A percentile compares a stretch with the other conserved stretches of the same genome.
Conservation (phyloP, 371 early-diverging fungal species). For the Mucor mucedo region DNA sequence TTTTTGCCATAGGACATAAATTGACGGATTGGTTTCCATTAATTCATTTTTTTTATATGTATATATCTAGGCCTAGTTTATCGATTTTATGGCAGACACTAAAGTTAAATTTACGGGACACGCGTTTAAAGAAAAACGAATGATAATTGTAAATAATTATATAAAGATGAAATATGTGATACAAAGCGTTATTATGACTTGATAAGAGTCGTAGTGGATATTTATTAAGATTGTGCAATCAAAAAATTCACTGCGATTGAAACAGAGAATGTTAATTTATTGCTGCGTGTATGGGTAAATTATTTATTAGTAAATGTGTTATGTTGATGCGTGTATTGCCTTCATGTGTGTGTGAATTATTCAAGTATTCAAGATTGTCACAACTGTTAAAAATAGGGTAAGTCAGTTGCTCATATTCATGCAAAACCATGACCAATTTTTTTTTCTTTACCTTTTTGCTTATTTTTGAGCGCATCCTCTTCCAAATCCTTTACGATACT, state of each 20-base stretch:
- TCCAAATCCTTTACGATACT: not conserved
- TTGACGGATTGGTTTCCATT: not conserved
- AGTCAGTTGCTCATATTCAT: too few relatives aligned
- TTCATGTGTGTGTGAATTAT: too few relatives aligned
- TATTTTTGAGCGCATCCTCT: slow-evolving; percentile 3
- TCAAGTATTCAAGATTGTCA: too few relatives aligned
- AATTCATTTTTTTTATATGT: not conserved
- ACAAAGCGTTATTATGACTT: not conserved
- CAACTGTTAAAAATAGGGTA: too few relatives aligned
- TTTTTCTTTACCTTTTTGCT: not conserved
- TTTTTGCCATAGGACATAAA: not conserved
- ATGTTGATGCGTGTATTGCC: not conserved
- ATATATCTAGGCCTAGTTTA: slow-evolving; percentile 24
- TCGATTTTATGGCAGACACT: slow-evolving; percentile 33
- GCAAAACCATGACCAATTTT: too few relatives aligned
- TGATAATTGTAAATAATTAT: not conserved
- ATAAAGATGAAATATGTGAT: not conserved
- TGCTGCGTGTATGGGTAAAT: too few relatives aligned
- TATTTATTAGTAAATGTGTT: not conserved
- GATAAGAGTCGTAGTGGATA: too few relatives aligned
- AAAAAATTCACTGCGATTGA: too few relatives aligned
- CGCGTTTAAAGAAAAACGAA: not conserved
- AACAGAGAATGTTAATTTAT: too few relatives aligned
- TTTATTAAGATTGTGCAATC: too few relatives aligned
- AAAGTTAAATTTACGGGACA: slow-evolving; percentile 26